These are phyloP conservation scores for Sarocladium strictum DNA, from an alignment of 2,329 filamentous ascomycete species.

Conservation along the genomic window DNA sequence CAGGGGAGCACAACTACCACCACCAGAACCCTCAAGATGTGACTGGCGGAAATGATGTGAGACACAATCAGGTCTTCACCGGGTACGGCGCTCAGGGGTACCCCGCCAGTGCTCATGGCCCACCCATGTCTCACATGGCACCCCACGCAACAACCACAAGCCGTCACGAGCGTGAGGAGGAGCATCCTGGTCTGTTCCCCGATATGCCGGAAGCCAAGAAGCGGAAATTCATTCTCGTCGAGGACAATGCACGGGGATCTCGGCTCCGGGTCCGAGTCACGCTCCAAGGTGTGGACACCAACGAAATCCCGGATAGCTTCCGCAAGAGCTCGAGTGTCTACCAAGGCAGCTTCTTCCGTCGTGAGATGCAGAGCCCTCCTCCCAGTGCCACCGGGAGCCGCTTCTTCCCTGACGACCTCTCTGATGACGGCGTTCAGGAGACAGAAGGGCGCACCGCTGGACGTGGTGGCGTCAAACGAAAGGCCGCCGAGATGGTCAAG, in stretches of 20 bases:
- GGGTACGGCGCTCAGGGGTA: slow-evolving; percentile 60
- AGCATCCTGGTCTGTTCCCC: slow-evolving; percentile 70
- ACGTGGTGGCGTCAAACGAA: slow-evolving; percentile 18
- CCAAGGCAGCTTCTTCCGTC: slow-evolving; percentile 84
- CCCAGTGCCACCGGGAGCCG: slow-evolving; percentile 67
- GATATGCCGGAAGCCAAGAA: slow-evolving; percentile 85
- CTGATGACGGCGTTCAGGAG: slow-evolving; percentile 49
- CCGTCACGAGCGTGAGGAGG: slow-evolving; percentile 39
- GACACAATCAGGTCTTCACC: slow-evolving; percentile 69
- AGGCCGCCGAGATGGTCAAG: slow-evolving; percentile 42
- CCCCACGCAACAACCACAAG: slow-evolving; percentile 24
- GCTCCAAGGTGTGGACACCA: slow-evolving; percentile 88
- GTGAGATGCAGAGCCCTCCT: slow-evolving; percentile 85
- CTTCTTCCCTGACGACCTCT: slow-evolving; percentile 64
- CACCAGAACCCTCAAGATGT: slow-evolving; percentile 56
- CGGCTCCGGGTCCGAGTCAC: slow-evolving; percentile 85
- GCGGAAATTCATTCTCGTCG: slow-evolving; percentile 93
- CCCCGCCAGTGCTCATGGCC: slow-evolving; percentile 40
- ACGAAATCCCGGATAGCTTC: slow-evolving; percentile 94
- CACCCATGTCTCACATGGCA: slow-evolving; percentile 59
- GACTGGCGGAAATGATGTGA: slow-evolving; percentile 56
- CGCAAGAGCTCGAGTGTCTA: slow-evolving; percentile 85
- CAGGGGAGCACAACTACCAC: slow-evolving; percentile 43
- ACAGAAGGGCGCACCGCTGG: slow-evolving; percentile 40
- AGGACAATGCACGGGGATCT: slow-evolving; percentile 75